phyloP scores from a whole-genome alignment of 129 eudicot species.

The Smallanthus sonchifolius region DNA sequence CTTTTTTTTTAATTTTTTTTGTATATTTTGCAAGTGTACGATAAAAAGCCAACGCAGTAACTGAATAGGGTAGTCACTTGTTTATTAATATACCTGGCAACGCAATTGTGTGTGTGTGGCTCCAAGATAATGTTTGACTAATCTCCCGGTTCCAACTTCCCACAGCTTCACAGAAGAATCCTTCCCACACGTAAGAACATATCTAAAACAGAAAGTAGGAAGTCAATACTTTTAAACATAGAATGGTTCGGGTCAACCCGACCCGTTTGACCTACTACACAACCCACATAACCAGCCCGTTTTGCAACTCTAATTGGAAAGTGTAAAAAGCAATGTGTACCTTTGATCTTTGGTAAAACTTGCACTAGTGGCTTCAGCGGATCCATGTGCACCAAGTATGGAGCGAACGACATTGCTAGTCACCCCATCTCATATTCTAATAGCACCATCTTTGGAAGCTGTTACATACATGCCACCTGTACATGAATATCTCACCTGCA shows the following conservation, averaged over 20 bases:
- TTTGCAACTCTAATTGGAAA: not conserved
- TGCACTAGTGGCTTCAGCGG: constrained; percentile 75
- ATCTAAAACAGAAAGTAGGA: constrained; percentile 34
- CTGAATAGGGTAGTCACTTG: not conserved
- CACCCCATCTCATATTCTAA: constrained; percentile 87
- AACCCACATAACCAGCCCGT: not conserved
- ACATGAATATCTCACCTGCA: constrained; percentile 80
- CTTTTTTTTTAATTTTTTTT: no score
- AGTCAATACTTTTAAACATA: not conserved
- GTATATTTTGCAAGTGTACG: not conserved
- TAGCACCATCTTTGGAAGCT: constrained; percentile 87
- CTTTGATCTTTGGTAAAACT: constrained; percentile 79
- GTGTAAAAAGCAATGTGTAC: constrained; percentile 22
- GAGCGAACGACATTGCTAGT: constrained; percentile 66
- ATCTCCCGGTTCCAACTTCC: constrained; percentile 85
- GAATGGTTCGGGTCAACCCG: not conserved
- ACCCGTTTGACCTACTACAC: not conserved
- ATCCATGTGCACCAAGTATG: constrained; percentile 68
- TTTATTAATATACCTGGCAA: constrained; percentile 58
- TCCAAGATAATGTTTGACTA: constrained; percentile 83
- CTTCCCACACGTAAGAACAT: constrained; percentile 71
- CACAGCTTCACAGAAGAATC: constrained; percentile 84
- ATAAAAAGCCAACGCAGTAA: not conserved
- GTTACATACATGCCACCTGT: constrained; percentile 94
- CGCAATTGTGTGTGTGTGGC: constrained; percentile 68